Evolutionary conservation across 1,284 basidiomycete species (phyloP).

Genomic region (Grifola frondosa): DNA sequence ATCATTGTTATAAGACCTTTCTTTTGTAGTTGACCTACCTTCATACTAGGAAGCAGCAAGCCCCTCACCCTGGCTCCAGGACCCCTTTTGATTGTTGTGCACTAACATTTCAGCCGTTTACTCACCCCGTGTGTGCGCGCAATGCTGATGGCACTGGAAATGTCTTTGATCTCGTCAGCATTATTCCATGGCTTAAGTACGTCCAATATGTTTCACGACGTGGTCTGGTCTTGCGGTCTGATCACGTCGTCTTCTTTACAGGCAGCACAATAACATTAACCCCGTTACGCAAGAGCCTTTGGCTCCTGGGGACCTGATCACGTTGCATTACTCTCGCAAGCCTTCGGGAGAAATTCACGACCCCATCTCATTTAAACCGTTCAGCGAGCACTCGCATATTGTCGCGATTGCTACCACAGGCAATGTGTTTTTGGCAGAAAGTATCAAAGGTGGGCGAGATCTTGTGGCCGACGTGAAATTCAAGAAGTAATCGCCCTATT

Average conservation of each 20-base stretch:
- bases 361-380: conserved; percentile 91
- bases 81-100: conserved; percentile 93
- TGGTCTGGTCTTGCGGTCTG: conserved; percentile 5
- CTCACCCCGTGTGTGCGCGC: conserved; percentile 84
- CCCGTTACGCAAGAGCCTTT: conserved; percentile 88
- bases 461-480: conserved; percentile 85
- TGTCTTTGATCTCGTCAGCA: conserved; percentile 87
- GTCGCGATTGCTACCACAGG: conserved; percentile 88
- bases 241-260: conserved; percentile 28
- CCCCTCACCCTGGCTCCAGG: conserved; percentile 54
- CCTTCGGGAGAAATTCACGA: conserved; percentile 83
- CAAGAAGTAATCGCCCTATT: conserved; percentile 58
- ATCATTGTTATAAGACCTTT: neutral
- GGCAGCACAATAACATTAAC: conserved; percentile 76
- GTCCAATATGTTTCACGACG: conserved; percentile 30
- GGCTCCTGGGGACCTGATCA: conserved; percentile 78
- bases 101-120: conserved; percentile 89
- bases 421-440: conserved; percentile 89
- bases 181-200: conserved; percentile 91
- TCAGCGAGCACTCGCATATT: conserved; percentile 89
- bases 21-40: neutral
- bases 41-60: conserved; percentile 59
- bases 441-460: conserved; percentile 87
- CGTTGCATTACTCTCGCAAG: conserved; percentile 84
- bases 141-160: conserved; percentile 76